Percentiles rank a stretch among this genome's conserved stretches.
Evolutionary conservation across 768 basidiomycete species (phyloP).

Genomic region (Mycena kentingensis): DNA sequence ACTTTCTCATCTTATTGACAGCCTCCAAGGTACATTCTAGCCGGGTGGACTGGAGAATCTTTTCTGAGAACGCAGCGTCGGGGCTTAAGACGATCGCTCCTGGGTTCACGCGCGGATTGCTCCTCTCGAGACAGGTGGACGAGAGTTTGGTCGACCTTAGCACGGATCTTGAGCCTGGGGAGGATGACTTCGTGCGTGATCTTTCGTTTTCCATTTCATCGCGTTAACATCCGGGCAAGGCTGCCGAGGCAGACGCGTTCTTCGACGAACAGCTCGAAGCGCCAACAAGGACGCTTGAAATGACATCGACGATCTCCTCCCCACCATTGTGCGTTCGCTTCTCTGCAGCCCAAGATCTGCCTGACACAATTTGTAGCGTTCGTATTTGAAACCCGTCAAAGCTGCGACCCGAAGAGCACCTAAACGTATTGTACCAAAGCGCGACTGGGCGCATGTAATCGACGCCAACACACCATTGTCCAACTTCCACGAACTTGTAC

Average conservation of each 20-base stretch:
- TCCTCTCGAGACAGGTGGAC: slow-evolving; percentile 63
- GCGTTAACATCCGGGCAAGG: slow-evolving; percentile 2
- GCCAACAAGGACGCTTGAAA: slow-evolving; percentile 19
- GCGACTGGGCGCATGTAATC: slow-evolving; percentile 98
- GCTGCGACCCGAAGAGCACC: slow-evolving; percentile 40
- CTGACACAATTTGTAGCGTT: slow-evolving; percentile 44
- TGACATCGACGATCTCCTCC: slow-evolving; percentile 83
- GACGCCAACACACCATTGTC: slow-evolving; percentile 87
- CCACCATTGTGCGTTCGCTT: slow-evolving; percentile 45
- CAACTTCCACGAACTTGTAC: slow-evolving; percentile 91
- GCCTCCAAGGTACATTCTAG: slow-evolving; percentile 68
- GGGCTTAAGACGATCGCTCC: slow-evolving; percentile 72
- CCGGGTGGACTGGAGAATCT: slow-evolving; percentile 89
- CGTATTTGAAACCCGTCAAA: slow-evolving; percentile 58
- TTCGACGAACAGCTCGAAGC: slow-evolving; percentile 21
- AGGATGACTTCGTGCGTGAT: slow-evolving; percentile 17
- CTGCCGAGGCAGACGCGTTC: slow-evolving; percentile 15
- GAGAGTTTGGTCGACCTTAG: slow-evolving; percentile 42
- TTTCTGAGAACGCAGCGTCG: slow-evolving; percentile 22
- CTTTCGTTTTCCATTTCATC: not conserved
- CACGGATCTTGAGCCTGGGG: slow-evolving; percentile 3
- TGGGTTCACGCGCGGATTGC: slow-evolving; percentile 79
- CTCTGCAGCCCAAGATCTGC: slow-evolving; percentile 5
- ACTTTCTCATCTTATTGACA: not conserved
- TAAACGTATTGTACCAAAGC: slow-evolving; percentile 63